Evolutionary conservation across 441 rosid genomes (phyloP).

Genomic region (Jatropha multifida): DNA sequence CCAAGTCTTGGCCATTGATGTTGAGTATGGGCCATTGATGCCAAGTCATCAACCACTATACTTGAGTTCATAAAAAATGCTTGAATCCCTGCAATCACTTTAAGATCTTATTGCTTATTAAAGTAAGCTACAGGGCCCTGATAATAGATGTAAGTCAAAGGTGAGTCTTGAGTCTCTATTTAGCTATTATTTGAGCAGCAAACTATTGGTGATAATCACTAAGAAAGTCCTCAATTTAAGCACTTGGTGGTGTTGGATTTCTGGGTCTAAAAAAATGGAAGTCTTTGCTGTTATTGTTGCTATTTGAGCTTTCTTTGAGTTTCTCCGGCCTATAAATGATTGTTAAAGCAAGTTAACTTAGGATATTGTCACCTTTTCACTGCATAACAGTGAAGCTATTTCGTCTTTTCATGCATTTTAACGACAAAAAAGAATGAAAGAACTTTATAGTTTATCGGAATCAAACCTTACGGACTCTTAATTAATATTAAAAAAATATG

Average conservation of each 20-base stretch:
- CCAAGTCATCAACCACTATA: slow-evolving; percentile 75
- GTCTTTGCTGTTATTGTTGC: slow-evolving; percentile 48
- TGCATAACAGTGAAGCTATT: no score
- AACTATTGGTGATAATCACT: slow-evolving; percentile 64
- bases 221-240: slow-evolving; percentile 91
- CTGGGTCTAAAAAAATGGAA: slow-evolving; percentile 43
- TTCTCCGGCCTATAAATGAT: slow-evolving; percentile 55
- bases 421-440: no score
- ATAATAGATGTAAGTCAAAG: slow-evolving; percentile 79
- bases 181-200: slow-evolving; percentile 71
- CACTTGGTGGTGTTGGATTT: slow-evolving; percentile 43
- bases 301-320: slow-evolving; percentile 40
- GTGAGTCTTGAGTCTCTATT: slow-evolving; percentile 82
- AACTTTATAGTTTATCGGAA: no score
- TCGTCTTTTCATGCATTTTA: no score
- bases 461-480: no score
- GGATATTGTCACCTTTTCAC: no score
- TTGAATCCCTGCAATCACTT: slow-evolving; percentile 70
- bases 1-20: slow-evolving; percentile 47
- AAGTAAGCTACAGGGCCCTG: slow-evolving; percentile 46
- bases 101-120: slow-evolving; percentile 67
- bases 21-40: slow-evolving; percentile 52
- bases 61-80: slow-evolving; percentile 77
- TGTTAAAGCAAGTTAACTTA: neutral
- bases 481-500: no score